phyloP scores from a whole-genome alignment of 2,329 filamentous ascomycete genomes.

The Cryphonectria radicalis region DNA sequence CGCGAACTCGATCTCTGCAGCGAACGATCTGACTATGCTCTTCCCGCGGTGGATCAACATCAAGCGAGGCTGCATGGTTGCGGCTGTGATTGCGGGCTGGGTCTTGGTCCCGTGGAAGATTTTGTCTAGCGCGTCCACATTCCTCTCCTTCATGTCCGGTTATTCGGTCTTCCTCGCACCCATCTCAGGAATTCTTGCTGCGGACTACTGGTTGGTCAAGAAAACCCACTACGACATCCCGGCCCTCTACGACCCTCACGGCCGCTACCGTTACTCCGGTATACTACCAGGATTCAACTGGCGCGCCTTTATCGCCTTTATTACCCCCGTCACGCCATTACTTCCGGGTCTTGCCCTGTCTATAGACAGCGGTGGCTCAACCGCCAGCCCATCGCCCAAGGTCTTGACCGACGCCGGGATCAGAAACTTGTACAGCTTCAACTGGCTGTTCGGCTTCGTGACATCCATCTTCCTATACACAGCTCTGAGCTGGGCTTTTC shows the following conservation, averaged over 20 bases:
- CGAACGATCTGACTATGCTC: slow-evolving; percentile 60
- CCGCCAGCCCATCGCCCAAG: slow-evolving; percentile 13
- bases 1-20: slow-evolving; percentile 57
- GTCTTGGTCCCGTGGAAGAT: slow-evolving; percentile 62
- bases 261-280: slow-evolving; percentile 44
- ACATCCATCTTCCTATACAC: slow-evolving; percentile 60
- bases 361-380: slow-evolving; percentile 12
- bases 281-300: slow-evolving; percentile 37
- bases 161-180: slow-evolving; percentile 41
- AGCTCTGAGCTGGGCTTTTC: slow-evolving; percentile 51
- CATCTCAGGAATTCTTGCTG: slow-evolving; percentile 44
- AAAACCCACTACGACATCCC: slow-evolving; percentile 45
- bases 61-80: slow-evolving; percentile 59
- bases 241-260: slow-evolving; percentile 46
- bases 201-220: slow-evolving; percentile 40
- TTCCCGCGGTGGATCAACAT: slow-evolving; percentile 60
- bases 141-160: slow-evolving; percentile 57
- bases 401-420: slow-evolving; percentile 33
- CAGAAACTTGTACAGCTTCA: slow-evolving; percentile 36
- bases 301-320: slow-evolving; percentile 38
- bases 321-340: slow-evolving; percentile 35
- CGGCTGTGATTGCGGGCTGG: slow-evolving; percentile 57
- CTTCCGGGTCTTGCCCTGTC: slow-evolving; percentile 32
- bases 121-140: slow-evolving; percentile 47
- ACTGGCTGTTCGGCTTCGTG: slow-evolving; percentile 39